Percentiles rank a stretch among this genome's conserved stretches.
Evolutionary conservation across 495 filamentous ascomycete species (phyloP).

Genomic region (Letharia columbiana): DNA sequence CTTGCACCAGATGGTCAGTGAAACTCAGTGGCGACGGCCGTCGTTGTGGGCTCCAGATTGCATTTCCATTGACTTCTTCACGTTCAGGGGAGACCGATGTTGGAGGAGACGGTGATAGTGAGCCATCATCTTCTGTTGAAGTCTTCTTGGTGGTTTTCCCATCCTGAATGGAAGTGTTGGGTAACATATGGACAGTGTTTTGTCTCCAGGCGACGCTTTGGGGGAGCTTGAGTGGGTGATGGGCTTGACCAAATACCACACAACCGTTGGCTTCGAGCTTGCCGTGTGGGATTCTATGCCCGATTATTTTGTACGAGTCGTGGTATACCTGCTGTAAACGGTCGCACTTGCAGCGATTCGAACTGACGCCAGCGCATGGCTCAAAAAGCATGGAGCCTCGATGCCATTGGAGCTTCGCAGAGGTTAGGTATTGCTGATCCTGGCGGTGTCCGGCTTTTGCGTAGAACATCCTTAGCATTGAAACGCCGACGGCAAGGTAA

Average conservation of each 20-base stretch:
- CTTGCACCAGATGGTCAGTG: neutral
- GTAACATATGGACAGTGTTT: neutral
- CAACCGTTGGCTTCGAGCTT: slow-evolving; percentile 6
- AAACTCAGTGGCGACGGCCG: neutral
- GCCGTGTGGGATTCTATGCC: neutral
- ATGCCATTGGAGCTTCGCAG: slow-evolving; percentile 24
- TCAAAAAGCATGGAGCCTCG: slow-evolving; percentile 25
- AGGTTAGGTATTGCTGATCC: slow-evolving; percentile 18
- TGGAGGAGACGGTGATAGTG: neutral
- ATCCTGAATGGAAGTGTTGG: neutral
- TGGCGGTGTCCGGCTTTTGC: slow-evolving; percentile 21
- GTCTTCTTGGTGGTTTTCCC: neutral
- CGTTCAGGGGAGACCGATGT: neutral
- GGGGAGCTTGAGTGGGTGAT: neutral
- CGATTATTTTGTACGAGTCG: neutral
- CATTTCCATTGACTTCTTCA: neutral
- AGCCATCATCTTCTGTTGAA: neutral
- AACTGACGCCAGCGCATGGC: neutral
- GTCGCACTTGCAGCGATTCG: neutral
- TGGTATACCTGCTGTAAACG: slow-evolving; percentile 6
- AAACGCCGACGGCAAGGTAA: slow-evolving; percentile 21
- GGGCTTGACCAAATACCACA: slow-evolving; percentile 8
- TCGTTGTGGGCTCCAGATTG: neutral
- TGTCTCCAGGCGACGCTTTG: neutral
- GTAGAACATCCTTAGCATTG: slow-evolving; percentile 21